These are phyloP conservation scores for Trichoderma reesei DNA, from an alignment of 495 filamentous ascomycete species.

Conservation along the genomic window DNA sequence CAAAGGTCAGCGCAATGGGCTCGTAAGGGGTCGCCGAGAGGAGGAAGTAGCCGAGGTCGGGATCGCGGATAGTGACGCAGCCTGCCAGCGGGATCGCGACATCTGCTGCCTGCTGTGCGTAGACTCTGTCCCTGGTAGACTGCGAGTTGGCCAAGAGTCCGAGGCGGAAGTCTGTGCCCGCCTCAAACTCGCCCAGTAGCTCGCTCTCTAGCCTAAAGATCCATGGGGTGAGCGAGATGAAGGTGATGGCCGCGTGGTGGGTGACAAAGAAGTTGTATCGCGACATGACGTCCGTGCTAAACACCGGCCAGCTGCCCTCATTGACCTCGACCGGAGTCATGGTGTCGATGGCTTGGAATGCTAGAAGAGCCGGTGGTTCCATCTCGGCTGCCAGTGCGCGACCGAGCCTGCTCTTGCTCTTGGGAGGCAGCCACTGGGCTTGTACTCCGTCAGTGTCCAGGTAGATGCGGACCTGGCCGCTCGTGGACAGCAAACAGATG, in stretches of 20 bases:
- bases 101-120: conserved; percentile 34
- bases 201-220: conserved; percentile 67
- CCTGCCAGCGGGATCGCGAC: conserved; percentile 41
- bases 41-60: conserved; percentile 70
- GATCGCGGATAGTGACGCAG: conserved; percentile 57
- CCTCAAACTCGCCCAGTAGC: conserved; percentile 50
- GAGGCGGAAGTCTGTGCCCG: conserved; percentile 64
- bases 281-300: conserved; percentile 61
- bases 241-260: conserved; percentile 56
- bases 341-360: conserved; percentile 53
- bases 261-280: conserved; percentile 75
- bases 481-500: conserved; percentile 64
- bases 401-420: conserved; percentile 33
- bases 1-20: conserved; percentile 57
- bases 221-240: conserved; percentile 65
- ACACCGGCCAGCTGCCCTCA: conserved; percentile 56
- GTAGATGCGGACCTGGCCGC: conserved; percentile 65
- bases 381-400: conserved; percentile 16
- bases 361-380: conserved; percentile 31
- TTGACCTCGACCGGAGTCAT: conserved; percentile 39
- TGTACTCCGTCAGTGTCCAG: conserved; percentile 72
- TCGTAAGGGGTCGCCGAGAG: conserved; percentile 56
- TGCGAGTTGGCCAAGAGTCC: conserved; percentile 55
- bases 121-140: conserved; percentile 51
- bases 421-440: conserved; percentile 72